Base-by-base conservation (phyloP, 768 basidiomycete genomes). In the Serendipita indica region DNA sequence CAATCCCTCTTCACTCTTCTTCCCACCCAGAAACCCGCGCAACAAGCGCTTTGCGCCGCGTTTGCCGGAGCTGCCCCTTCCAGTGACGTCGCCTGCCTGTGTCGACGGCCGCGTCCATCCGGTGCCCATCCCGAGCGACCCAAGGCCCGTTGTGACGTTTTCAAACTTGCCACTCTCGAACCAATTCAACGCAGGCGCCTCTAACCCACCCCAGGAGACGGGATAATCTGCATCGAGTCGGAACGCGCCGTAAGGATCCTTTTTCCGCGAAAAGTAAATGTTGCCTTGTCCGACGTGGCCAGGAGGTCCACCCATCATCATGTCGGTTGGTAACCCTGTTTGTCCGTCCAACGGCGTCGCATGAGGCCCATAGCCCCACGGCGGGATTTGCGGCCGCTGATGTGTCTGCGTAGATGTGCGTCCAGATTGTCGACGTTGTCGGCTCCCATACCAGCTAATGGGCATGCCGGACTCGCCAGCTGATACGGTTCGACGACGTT, bases 161-260 rank as follows among this genome's bases (percentile, higher is more conserved):
- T 54, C 49, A 32, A 54, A 54, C 49, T 28, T 4, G 16, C 49
- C 49, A 54, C 49, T 54, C 49, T 54, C 49, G 30, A 22, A 54
- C 49, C 49, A 54, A 54, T 54, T 18, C 20, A 27, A 10, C 22
- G 49, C 49, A 10, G 49, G 49, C 30, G 49, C 49, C 20, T 54
- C 30, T 16, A 54, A n/a, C 3, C 49, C 49, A 10, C 20, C 49
- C 49, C 49, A 54, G 10, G 22, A 3, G 12, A 54, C 30, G 12
- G 49, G 49, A 54, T 54, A 28, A 7, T 25, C 20, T 18, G 20
- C 30, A 54, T 54, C 49, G 16, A 54, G 22, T 16, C 49, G 20
- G 22, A 54, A 54, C 20, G 22, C 49, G 22, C 49, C 49, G 30
- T 54, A 54, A 6, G 30, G 22, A 28, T 54, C 49, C n/a, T 30